phyloP scores from a whole-genome alignment of 176 grass and related monocot species.

The Rhynchospora tenuis region DNA sequence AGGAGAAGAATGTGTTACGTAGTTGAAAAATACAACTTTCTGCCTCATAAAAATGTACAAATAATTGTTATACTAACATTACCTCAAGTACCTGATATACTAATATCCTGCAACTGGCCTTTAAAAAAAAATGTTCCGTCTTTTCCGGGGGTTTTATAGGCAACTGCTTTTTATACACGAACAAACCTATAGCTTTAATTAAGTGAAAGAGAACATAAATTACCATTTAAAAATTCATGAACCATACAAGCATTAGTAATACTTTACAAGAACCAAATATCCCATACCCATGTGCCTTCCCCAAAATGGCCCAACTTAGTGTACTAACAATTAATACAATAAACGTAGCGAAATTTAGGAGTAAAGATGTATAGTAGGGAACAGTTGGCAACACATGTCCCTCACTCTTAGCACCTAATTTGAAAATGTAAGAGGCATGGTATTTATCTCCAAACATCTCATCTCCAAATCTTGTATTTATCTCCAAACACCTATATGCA shows the following conservation, averaged over 20 bases:
- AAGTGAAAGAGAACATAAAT: not conserved
- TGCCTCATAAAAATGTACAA: not conserved
- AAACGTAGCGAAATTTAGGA: not conserved
- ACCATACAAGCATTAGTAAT: not conserved
- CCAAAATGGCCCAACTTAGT: constrained; percentile 6
- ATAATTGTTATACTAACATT: not conserved
- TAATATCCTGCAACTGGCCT: not conserved
- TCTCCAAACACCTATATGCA: not conserved
- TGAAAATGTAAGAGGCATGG: not conserved
- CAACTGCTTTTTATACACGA: not conserved
- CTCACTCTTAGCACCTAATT: constrained; percentile 28
- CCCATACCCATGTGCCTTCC: constrained; percentile 35
- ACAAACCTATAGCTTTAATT: not conserved
- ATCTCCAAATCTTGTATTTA: not conserved
- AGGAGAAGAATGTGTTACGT: too few relatives aligned
- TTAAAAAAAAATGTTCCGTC: not conserved
- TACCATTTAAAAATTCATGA: not conserved
- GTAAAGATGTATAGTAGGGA: constrained; percentile 3
- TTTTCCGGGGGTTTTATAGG: not conserved
- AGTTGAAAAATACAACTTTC: too few relatives aligned
- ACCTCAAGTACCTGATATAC: not conserved
- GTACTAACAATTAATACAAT: constrained; percentile 22
- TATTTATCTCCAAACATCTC: not conserved
- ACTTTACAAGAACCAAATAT: not conserved
- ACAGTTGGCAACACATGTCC: constrained; percentile 47